Conservation (phyloP, 257 asterid species). For the Voacanga thouarsii region DNA sequence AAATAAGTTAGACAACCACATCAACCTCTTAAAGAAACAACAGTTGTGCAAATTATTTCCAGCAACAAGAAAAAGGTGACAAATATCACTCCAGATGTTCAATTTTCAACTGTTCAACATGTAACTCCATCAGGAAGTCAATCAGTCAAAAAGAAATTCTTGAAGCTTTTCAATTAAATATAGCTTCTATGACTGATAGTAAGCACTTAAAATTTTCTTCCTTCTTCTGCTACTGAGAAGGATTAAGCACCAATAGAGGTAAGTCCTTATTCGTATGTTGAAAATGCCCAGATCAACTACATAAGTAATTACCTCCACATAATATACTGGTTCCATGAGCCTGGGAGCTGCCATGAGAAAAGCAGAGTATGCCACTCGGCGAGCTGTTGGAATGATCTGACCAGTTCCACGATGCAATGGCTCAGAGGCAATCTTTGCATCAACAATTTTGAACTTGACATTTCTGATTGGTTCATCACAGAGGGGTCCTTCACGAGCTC, state of each 20-base stretch:
- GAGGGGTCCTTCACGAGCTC: slow-evolving; percentile 99
- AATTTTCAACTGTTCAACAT: neutral
- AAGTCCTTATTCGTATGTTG: too few relatives aligned
- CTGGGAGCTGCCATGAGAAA: slow-evolving; percentile 97
- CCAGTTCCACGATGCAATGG: slow-evolving; percentile 97
- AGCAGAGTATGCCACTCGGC: slow-evolving; percentile 97
- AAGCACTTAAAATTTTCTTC: neutral
- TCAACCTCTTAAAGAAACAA: neutral
- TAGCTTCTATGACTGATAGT: neutral
- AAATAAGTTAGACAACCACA: slow-evolving; percentile 17
- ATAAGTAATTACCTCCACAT: slow-evolving; percentile 60
- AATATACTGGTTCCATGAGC: slow-evolving; percentile 96
- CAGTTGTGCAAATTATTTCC: neutral
- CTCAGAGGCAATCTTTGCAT: slow-evolving; percentile 94
- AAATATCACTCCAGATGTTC: neutral
- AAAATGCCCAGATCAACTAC: neutral
- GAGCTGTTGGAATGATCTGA: slow-evolving; percentile 95
- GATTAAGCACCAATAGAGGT: too few relatives aligned
- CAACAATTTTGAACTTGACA: slow-evolving; percentile 93
- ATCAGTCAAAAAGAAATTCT: neutral
- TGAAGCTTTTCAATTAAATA: neutral
- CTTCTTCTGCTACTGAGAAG: too few relatives aligned
- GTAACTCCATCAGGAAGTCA: neutral
- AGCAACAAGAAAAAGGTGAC: neutral
- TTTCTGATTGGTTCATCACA: slow-evolving; percentile 98